A percentile compares a stretch with the other conserved stretches of the same genome.
phyloP scores from a whole-genome alignment of 2,329 filamentous ascomycete species.

The Cryphonectria nitschkei region DNA sequence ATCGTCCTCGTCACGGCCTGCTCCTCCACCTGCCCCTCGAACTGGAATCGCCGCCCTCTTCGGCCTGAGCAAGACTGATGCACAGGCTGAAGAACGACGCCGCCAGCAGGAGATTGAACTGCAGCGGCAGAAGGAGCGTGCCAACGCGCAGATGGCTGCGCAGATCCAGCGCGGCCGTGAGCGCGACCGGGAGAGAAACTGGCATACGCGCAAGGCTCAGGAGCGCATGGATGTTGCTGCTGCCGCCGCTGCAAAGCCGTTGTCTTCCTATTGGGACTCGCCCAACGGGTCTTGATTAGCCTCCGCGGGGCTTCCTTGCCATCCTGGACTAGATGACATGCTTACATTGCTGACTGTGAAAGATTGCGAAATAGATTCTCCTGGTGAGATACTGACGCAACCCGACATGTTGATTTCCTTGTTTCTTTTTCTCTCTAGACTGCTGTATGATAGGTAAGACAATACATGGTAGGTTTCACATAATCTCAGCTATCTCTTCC shows the following conservation, averaged over 20 bases:
- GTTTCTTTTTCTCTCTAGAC: neutral
- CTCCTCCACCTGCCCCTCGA: neutral
- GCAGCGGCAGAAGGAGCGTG: neutral
- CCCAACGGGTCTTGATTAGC: neutral
- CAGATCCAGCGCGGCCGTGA: conserved; percentile 16
- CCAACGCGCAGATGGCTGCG: conserved; percentile 2
- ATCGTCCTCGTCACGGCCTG: neutral
- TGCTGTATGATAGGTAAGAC: neutral
- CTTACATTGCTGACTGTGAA: neutral
- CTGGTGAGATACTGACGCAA: neutral
- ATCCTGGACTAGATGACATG: neutral
- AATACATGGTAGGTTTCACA: neutral
- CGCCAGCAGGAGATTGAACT: neutral
- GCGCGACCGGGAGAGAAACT: conserved; percentile 10
- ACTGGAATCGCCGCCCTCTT: neutral
- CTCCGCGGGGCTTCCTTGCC: neutral
- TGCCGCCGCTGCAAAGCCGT: neutral
- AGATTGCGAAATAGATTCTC: too few species aligned
- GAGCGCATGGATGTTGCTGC: neutral
- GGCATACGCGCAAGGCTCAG: conserved; percentile 15
- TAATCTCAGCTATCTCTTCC: neutral
- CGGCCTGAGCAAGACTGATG: neutral
- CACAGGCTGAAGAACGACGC: neutral
- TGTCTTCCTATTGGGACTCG: neutral
- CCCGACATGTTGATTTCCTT: neutral